Percentiles rank a stretch among this genome's conserved stretches.
Evolutionary conservation across 1,284 basidiomycete species (phyloP).

Genomic region (Ceratobasidium sp.): DNA sequence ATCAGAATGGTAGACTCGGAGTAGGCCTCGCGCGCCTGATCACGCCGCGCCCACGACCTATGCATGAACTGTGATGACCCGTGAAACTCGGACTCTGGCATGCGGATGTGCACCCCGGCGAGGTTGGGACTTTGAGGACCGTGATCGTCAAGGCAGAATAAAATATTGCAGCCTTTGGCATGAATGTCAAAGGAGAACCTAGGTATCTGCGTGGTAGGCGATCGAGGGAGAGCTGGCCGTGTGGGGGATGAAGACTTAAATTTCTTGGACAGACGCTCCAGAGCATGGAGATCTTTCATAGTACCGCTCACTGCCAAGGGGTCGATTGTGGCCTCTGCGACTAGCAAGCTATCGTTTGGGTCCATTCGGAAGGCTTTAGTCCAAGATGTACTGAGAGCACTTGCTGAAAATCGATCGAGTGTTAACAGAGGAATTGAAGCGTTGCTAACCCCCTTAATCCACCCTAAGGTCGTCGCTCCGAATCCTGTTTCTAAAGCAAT

Average conservation of each 20-base stretch:
- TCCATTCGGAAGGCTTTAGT: slow-evolving; percentile 52
- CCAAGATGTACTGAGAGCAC: slow-evolving; percentile 24
- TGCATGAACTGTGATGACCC: slow-evolving; percentile 22
- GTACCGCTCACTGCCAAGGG: slow-evolving; percentile 60
- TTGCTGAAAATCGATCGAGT: slow-evolving; percentile 55
- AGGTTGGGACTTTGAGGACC: slow-evolving; percentile 27
- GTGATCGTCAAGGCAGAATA: slow-evolving; percentile 38
- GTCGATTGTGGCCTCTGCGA: slow-evolving; percentile 58
- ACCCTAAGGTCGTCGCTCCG: slow-evolving; percentile 35
- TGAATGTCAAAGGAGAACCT: slow-evolving; percentile 57
- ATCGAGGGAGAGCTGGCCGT: slow-evolving; percentile 47
- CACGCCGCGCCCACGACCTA: slow-evolving; percentile 19
- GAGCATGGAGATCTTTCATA: slow-evolving; percentile 58
- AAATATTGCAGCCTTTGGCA: slow-evolving; percentile 29
- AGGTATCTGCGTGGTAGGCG: slow-evolving; percentile 53
- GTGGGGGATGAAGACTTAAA: slow-evolving; percentile 47
- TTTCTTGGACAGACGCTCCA: slow-evolving; percentile 49
- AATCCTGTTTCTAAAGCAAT: slow-evolving; percentile 22
- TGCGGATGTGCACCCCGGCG: slow-evolving; percentile 30
- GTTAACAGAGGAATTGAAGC: slow-evolving; percentile 63
- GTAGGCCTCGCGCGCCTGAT: slow-evolving; percentile 17
- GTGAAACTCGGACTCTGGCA: slow-evolving; percentile 33
- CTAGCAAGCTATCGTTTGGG: slow-evolving; percentile 63
- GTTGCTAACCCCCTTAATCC: slow-evolving; percentile 59
- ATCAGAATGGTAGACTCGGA: slow-evolving; percentile 2